phyloP scores from a whole-genome alignment of 257 asterid genomes.

The Petrea volubilis region DNA sequence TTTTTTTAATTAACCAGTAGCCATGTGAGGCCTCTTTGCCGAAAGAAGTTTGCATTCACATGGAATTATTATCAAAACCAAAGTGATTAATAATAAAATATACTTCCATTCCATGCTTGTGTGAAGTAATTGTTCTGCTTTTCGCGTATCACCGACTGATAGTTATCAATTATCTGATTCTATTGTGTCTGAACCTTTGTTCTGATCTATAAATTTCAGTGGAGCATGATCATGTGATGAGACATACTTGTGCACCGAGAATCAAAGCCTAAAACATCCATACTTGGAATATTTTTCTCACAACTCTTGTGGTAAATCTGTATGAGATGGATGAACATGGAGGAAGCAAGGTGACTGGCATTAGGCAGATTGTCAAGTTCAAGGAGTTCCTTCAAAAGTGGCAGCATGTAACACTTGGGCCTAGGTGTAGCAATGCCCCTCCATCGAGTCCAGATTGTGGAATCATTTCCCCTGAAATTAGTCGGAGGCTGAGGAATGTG shows the following conservation, averaged over 20 bases:
- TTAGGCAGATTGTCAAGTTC: slow-evolving; percentile 62
- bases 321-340: slow-evolving; percentile 47
- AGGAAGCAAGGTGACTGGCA: slow-evolving; percentile 63
- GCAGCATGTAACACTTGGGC: slow-evolving; percentile 61
- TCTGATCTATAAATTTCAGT: slow-evolving; percentile 30
- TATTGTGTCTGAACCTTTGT: slow-evolving; percentile 9
- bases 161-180: neutral
- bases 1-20: neutral
- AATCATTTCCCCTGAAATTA: slow-evolving; percentile 50
- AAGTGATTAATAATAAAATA: slow-evolving; percentile 9
- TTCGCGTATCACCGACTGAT: neutral
- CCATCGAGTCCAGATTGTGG: slow-evolving; percentile 8
- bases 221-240: slow-evolving; percentile 63
- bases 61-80: slow-evolving; percentile 18
- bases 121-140: slow-evolving; percentile 5
- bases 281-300: neutral
- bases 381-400: slow-evolving; percentile 70
- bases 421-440: slow-evolving; percentile 24
- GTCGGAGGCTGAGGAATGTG: slow-evolving; percentile 40
- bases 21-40: slow-evolving; percentile 31
- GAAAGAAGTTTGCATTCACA: slow-evolving; percentile 2
- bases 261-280: slow-evolving; percentile 10
- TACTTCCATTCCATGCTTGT: neutral
- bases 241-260: slow-evolving; percentile 17
- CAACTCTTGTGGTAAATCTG: slow-evolving; percentile 7